These are phyloP conservation scores for Aspergillus bombycis DNA, from an alignment of 2,329 filamentous ascomycete genomes.

Conservation along the genomic window DNA sequence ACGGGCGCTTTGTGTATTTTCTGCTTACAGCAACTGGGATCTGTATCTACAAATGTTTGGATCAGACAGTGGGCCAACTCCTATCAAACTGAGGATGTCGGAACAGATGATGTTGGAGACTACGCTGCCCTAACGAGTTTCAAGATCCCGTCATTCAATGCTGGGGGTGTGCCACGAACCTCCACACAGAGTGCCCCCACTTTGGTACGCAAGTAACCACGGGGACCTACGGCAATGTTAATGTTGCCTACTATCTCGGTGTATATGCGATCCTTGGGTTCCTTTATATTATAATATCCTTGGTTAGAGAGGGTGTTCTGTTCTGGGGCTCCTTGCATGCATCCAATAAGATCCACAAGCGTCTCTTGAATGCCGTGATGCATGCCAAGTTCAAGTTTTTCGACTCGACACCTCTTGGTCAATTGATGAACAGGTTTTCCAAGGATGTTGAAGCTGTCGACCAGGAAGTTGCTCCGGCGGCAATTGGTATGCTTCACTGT, in stretches of 20 bases:
- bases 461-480: constrained; percentile 91
- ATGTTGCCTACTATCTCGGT: constrained; percentile 80
- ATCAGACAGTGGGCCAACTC: constrained; percentile 94
- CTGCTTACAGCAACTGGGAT: constrained; percentile 77
- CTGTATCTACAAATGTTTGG: constrained; percentile 90
- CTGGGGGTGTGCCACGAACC: constrained; percentile 39
- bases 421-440: constrained; percentile 98
- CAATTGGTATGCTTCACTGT: constrained; percentile 73
- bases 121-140: constrained; percentile 46
- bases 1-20: constrained; percentile 74
- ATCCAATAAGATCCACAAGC: constrained; percentile 79
- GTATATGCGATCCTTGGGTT: constrained; percentile 81
- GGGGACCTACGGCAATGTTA: constrained; percentile 57
- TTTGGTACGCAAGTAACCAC: constrained; percentile 25
- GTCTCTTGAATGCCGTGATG: constrained; percentile 76
- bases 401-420: constrained; percentile 90
- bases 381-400: constrained; percentile 97
- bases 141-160: constrained; percentile 42
- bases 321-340: constrained; percentile 91
- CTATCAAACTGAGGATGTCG: constrained; percentile 61
- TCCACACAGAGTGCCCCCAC: constrained; percentile 34
- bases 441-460: constrained; percentile 95
- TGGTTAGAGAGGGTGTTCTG: constrained; percentile 81
- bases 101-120: constrained; percentile 36
- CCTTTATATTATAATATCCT: constrained; percentile 76